Evolutionary conservation across 495 filamentous ascomycete species (phyloP).

Genomic region (Massariosphaeria phaeospora): DNA sequence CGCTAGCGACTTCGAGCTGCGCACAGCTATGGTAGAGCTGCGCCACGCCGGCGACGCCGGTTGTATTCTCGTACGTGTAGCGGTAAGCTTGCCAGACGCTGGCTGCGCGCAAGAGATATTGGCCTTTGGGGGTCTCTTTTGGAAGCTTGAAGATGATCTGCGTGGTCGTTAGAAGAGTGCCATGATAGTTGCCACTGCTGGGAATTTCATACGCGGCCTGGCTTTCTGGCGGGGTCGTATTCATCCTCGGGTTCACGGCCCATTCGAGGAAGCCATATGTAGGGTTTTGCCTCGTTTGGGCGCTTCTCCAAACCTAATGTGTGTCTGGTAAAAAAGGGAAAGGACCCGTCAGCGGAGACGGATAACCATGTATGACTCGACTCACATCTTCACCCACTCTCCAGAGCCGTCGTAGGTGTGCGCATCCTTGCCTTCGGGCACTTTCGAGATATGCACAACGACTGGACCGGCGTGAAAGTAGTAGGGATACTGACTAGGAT

Average conservation of each 20-base stretch:
- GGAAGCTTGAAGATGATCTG: conserved; percentile 10
- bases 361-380: too few species aligned
- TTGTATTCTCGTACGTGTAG: too few species aligned
- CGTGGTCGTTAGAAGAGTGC: too few species aligned
- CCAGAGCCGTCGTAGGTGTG: conserved; percentile 15
- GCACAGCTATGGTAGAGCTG: conserved; percentile 19
- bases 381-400: conserved; percentile 24
- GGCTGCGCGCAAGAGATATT: conserved; percentile 20
- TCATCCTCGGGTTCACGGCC: not conserved
- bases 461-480: conserved; percentile 10
- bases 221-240: not conserved
- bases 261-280: too few species aligned
- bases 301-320: too few species aligned
- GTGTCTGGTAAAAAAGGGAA: too few species aligned
- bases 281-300: too few species aligned
- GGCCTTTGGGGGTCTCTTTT: conserved; percentile 11
- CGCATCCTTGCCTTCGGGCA: conserved; percentile 5
- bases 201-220: conserved; percentile 9
- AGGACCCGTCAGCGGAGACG: too few species aligned
- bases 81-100: conserved; percentile 6
- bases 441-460: conserved; percentile 17
- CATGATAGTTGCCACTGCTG: not conserved
- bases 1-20: conserved; percentile 13
- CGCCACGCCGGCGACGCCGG: too few species aligned
- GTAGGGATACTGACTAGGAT: not conserved